phyloP scores from a whole-genome alignment of 2,329 filamentous ascomycete genomes.

The Clarireedia hainanense region DNA sequence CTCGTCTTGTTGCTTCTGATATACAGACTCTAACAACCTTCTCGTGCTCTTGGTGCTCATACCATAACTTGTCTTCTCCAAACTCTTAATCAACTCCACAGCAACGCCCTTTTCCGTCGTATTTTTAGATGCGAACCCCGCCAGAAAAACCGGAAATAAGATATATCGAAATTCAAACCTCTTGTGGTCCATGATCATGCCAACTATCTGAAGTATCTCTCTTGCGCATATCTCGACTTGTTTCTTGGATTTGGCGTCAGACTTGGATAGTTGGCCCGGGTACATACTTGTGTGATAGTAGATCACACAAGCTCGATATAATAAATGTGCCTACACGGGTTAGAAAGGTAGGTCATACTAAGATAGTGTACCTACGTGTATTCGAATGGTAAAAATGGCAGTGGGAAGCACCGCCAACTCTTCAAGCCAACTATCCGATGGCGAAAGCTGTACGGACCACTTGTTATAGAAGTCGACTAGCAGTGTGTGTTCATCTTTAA shows the following conservation, averaged over 20 bases:
- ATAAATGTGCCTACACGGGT: constrained; percentile 31
- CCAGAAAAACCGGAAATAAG: constrained; percentile 47
- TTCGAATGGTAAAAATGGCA: neutral
- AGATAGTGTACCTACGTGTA: neutral
- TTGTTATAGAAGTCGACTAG: neutral
- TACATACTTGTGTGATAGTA: constrained; percentile 48
- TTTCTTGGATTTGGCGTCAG: constrained; percentile 29
- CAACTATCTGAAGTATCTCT: constrained; percentile 38
- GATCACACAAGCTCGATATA: constrained; percentile 42
- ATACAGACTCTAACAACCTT: constrained; percentile 37
- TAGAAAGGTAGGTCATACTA: neutral
- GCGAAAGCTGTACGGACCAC: neutral
- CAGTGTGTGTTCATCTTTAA: neutral
- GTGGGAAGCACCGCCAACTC: neutral
- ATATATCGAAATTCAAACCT: constrained; percentile 37
- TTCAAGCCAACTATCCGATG: neutral
- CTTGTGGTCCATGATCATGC: constrained; percentile 32
- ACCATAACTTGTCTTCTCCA: constrained; percentile 41
- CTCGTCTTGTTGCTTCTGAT: constrained; percentile 16
- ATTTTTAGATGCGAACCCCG: constrained; percentile 37
- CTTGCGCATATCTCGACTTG: constrained; percentile 38
- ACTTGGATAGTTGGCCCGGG: constrained; percentile 37
- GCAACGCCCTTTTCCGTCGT: constrained; percentile 37
- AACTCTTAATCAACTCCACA: constrained; percentile 39
- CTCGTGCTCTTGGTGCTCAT: constrained; percentile 38